Conservation (phyloP, 345 rosid species). For the Ceriops zippeliana region DNA sequence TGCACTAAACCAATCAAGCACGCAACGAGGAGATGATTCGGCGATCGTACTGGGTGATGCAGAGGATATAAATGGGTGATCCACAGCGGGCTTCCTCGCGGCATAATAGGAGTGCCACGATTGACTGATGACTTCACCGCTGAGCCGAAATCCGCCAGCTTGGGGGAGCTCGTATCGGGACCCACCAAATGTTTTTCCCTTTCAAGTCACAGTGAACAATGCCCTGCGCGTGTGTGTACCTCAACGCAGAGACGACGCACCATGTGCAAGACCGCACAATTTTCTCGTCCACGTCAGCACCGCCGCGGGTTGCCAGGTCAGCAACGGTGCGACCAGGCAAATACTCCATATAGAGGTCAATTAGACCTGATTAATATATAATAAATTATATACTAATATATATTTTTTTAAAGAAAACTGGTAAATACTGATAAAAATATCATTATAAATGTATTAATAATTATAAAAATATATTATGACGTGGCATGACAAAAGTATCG, state of each 20-base stretch:
- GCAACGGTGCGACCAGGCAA: constrained; percentile 57
- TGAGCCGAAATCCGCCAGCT: constrained; percentile 81
- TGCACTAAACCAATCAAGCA: too few relatives aligned
- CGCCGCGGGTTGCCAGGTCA: constrained; percentile 24
- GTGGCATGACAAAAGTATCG: too few relatives aligned
- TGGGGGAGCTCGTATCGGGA: constrained; percentile 28
- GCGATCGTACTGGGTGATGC: too few relatives aligned
- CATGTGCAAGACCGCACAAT: constrained; percentile 38
- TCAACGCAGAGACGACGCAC: constrained; percentile 60
- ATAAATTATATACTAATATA: too few relatives aligned
- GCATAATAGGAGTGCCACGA: constrained; percentile 5
- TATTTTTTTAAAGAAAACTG: too few relatives aligned
- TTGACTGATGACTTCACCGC: constrained; percentile 26
- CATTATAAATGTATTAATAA: too few relatives aligned
- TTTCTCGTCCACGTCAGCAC: constrained; percentile 30
- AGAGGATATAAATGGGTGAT: too few relatives aligned
- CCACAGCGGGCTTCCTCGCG: constrained; percentile 83
- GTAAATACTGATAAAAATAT: too few relatives aligned
- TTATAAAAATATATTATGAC: too few relatives aligned
- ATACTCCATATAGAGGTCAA: constrained; percentile 30
- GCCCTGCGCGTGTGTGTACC: constrained; percentile 50
- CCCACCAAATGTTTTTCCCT: constrained; percentile 55
- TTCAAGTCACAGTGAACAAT: constrained; percentile 80
- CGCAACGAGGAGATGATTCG: too few relatives aligned
- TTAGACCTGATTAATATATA: too few relatives aligned